Evolutionary conservation across 495 filamentous ascomycete species (phyloP).

Genomic region (Schizothecium vesticola): DNA sequence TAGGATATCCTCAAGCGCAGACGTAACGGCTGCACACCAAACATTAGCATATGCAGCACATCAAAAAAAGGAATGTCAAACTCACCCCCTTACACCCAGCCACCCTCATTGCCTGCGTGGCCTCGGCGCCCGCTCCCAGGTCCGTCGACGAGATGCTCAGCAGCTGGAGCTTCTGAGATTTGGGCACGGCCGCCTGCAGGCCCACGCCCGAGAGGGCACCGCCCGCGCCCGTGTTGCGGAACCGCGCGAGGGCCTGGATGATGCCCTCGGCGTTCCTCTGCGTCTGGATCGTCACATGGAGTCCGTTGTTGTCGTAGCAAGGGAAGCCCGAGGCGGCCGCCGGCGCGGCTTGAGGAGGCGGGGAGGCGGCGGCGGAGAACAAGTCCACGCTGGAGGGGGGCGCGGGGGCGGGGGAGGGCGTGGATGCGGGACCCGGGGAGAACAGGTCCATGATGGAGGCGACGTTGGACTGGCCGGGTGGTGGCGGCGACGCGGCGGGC

Average conservation of each 20-base stretch:
- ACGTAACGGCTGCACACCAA: constrained; percentile 49
- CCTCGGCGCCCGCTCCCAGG: constrained; percentile 71
- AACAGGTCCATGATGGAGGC: constrained; percentile 88
- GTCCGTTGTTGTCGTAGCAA: constrained; percentile 80
- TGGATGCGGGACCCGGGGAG: constrained; percentile 31
- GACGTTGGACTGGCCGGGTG: constrained; percentile 52
- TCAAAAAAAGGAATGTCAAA: constrained; percentile 19
- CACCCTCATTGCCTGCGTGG: constrained; percentile 82
- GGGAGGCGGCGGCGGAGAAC: constrained; percentile 37
- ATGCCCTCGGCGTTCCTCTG: constrained; percentile 69
- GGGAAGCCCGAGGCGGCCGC: constrained; percentile 48
- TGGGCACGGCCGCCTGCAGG: constrained; percentile 91
- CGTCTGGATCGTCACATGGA: constrained; percentile 71
- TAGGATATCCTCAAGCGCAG: constrained; percentile 83
- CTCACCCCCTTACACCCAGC: constrained; percentile 80
- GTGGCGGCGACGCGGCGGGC: constrained; percentile 45
- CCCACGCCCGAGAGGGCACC: constrained; percentile 63
- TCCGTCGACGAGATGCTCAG: constrained; percentile 79
- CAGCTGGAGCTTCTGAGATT: constrained; percentile 86
- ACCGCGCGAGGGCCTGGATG: constrained; percentile 74
- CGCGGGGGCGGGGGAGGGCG: constrained; percentile 27
- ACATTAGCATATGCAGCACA: constrained; percentile 23
- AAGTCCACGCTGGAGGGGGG: constrained; percentile 38
- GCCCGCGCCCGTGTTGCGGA: constrained; percentile 63
- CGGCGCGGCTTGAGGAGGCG: constrained; percentile 41